These are phyloP conservation scores for Fusarium buxicola DNA, from an alignment of 2,329 filamentous ascomycete genomes.

Conservation along the genomic window DNA sequence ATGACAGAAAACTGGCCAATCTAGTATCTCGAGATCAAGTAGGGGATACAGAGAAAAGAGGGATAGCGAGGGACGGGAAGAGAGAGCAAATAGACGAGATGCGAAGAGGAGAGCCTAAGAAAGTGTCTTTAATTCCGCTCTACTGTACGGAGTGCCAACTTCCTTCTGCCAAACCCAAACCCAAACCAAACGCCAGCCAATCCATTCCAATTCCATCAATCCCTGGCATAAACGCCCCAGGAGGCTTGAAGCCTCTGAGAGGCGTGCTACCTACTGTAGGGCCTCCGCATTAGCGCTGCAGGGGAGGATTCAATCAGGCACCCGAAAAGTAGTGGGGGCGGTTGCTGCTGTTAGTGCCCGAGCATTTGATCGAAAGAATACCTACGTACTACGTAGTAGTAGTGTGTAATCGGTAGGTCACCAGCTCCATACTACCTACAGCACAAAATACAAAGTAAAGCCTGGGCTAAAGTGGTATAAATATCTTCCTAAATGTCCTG, in stretches of 20 bases:
- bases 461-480: no score
- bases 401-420: no score
- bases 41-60: conserved; percentile 3
- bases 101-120: background rate
- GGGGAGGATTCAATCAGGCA: conserved; percentile 19
- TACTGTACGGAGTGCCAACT: conserved; percentile 2
- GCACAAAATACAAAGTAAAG: no score
- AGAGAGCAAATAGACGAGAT: background rate
- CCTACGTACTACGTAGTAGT: no score
- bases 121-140: background rate
- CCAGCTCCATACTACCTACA: no score
- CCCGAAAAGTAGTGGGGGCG: conserved; percentile 24
- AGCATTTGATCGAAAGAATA: background rate
- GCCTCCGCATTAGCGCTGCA: conserved; percentile 41
- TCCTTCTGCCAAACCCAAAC: conserved; percentile 17
- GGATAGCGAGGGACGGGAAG: background rate
- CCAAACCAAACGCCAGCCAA: conserved; percentile 21
- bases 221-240: conserved; percentile 22
- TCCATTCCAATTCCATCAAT: conserved; percentile 34
- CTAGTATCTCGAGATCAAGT: conserved; percentile 11
- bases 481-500: no score
- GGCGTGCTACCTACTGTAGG: conserved; percentile 4
- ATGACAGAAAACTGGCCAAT: conserved; percentile 7
- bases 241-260: conserved; percentile 11
- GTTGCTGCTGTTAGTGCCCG: conserved; percentile 38